Percentiles rank a stretch among this genome's conserved stretches.
These are phyloP conservation scores for Aspergillus ochraceus DNA, from an alignment of 2,329 filamentous ascomycete species.

Conservation along the genomic window DNA sequence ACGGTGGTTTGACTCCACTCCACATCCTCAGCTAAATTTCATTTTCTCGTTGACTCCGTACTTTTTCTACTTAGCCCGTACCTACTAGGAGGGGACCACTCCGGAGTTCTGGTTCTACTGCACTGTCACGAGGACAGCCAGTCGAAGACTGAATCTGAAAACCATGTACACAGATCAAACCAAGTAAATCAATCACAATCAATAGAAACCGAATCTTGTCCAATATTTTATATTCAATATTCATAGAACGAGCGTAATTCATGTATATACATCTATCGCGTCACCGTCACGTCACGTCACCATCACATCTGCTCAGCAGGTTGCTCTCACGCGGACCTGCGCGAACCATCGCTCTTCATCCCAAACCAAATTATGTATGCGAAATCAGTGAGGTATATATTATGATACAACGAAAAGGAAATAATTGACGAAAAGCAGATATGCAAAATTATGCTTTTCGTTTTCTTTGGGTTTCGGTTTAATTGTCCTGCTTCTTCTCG, in stretches of 20 bases:
- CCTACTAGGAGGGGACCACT: too few species aligned
- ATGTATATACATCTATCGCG: constrained; percentile 5
- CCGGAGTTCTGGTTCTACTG: too few species aligned
- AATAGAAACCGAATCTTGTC: too few species aligned
- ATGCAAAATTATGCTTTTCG: not conserved
- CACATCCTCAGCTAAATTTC: too few species aligned
- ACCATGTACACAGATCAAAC: too few species aligned
- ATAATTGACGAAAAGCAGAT: not conserved
- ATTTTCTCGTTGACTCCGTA: too few species aligned
- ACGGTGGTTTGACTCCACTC: too few species aligned
- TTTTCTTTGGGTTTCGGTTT: not conserved
- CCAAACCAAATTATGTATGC: too few species aligned
- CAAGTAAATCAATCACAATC: too few species aligned
- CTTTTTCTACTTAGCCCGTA: too few species aligned
- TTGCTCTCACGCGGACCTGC: constrained; percentile 8
- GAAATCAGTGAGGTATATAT: not conserved
- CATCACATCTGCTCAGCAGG: constrained; percentile 6
- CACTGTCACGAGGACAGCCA: too few species aligned
- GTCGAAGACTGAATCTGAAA: not conserved
- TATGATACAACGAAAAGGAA: not conserved
- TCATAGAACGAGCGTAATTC: not conserved
- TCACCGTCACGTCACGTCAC: not conserved
- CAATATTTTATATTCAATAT: not conserved
- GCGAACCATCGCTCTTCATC: too few species aligned
- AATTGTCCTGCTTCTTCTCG: constrained; percentile 8